Evolutionary conservation across 1,284 basidiomycete species (phyloP).

Genomic region (Marasmius tenuissimus): DNA sequence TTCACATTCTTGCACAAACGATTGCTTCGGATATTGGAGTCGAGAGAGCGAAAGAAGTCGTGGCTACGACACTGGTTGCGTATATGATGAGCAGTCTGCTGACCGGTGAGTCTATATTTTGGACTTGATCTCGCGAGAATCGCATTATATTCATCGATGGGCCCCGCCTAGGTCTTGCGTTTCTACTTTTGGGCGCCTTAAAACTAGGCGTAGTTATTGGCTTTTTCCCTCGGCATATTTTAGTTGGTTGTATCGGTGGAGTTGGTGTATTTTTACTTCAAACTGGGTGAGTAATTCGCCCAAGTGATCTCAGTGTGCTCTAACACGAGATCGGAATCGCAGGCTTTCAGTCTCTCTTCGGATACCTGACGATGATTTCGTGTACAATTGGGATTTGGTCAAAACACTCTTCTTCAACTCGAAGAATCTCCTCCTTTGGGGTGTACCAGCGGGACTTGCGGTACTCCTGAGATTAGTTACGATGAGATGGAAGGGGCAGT

Average conservation of each 20-base stretch:
- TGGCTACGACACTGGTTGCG: slow-evolving; percentile 90
- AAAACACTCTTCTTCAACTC: slow-evolving; percentile 58
- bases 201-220: slow-evolving; percentile 86
- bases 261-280: slow-evolving; percentile 91
- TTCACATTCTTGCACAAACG: slow-evolving; percentile 47
- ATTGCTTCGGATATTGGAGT: slow-evolving; percentile 78
- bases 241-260: slow-evolving; percentile 95
- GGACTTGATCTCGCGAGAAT: not conserved
- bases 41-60: slow-evolving; percentile 68
- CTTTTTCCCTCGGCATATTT: slow-evolving; percentile 96
- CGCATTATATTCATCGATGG: not conserved
- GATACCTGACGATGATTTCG: slow-evolving; percentile 80
- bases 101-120: slow-evolving; percentile 59
- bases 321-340: not conserved
- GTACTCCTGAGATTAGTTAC: slow-evolving; percentile 82
- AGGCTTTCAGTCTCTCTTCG: slow-evolving; percentile 85
- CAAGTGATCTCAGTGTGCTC: not conserved
- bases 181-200: slow-evolving; percentile 84
- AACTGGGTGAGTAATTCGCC: slow-evolving; percentile 63
- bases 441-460: slow-evolving; percentile 77
- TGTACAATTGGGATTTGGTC: slow-evolving; percentile 66
- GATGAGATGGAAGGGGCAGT: slow-evolving; percentile 79
- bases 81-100: slow-evolving; percentile 90
- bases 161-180: slow-evolving; percentile 63
- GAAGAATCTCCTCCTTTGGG: slow-evolving; percentile 73